Base-by-base conservation (phyloP, 805 yeast species). In the Brettanomyces custersianus region DNA sequence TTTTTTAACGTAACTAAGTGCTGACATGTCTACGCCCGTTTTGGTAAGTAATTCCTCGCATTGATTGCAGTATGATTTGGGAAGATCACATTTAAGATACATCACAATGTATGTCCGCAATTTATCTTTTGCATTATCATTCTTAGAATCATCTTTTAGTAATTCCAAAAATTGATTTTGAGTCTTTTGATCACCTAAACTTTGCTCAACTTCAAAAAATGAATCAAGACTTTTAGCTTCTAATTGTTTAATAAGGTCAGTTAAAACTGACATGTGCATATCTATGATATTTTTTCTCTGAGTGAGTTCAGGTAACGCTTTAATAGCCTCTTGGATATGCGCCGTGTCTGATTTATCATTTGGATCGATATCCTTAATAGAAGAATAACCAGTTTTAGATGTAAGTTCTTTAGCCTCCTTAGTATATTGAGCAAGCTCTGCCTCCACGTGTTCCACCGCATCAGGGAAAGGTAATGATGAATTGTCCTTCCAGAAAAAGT, bases 361-460 rank as follows among this genome's bases (percentile, higher is more conserved):
- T 22, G 80, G 80, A 52, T 83, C 83, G 30, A 88, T 68, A 42
- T 87, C 96, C 45, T 74, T 76, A 31, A 88, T 60, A 18, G 85
- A 77, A 7, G 79, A 66, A 27, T 83, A 84, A 16, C 74, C 77
- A 2, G 95, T 80, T 44, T 72, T 77, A 33, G 72, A 71, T 1
- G 96, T 86, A 35, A 94, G 68, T 40, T 82, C 94, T 42, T 79
- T 80, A 2, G 96, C 95, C 48, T 86, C 96, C 39, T 73, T 72
- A 46, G 88, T 90, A 60, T 92, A 92, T 37, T 70, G 67, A 40
- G 80, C 75, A 41, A 88, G 67, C 40, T 86, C 96, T 20, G 69
- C 60, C 52, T 92, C 97, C 16, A 94, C 94, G 58, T 85, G 85
- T 57, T 92, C 98, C 23, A 94, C 98, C n/a, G 94, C 97, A 54